Base-by-base conservation (phyloP, 2,329 filamentous ascomycete species). In the Monosporascus sp. region DNA sequence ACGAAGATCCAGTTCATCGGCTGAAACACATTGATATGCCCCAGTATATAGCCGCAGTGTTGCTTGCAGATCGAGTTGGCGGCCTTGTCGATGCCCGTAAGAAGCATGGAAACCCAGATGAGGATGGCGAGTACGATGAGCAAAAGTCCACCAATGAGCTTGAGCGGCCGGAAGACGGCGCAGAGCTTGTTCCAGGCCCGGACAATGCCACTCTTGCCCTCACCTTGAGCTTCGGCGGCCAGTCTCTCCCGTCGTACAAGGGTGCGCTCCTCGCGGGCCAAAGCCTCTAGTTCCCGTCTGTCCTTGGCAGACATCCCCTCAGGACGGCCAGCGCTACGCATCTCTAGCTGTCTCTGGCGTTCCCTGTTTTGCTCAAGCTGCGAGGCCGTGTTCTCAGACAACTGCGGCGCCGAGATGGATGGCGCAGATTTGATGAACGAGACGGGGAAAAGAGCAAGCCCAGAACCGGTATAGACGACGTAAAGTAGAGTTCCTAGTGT, bases 11-110 rank as follows among this genome's bases (percentile, higher is more conserved):
- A 96, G 74, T 99, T 97, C 66, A 97, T 77, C 1, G 94, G 94
- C 68, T 99, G 94, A 76, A 97, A 96, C 61, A 97, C 85, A 68
- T 95, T 90, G 69, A 95, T 88, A 65, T 78, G 80, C 44, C 86
- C 90, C 5, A 99, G 80, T 48, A 97, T 89, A 72, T 97, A 99
- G 57, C 94, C 94, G 68, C 94, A 99, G 62, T 84, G 85, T 54
- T 85, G 77, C 69, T 94, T 93, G 81, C 94, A 99, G 57, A 95
- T 76, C 3, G 92, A 97, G 74, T 97, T 97, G 70, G 88, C 92
- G 37, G 91, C 90, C 75, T 97, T 97, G 80, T 99, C 94, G 65
- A 97, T 91, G 60, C 85, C 88, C 0, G 93, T 97, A 67, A 97
- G 88, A 61, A 97, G 81, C 90, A 99, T 97, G 14, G 90, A 96